phyloP scores from a whole-genome alignment of 345 rosid species.

The Cochlearia excelsa region DNA sequence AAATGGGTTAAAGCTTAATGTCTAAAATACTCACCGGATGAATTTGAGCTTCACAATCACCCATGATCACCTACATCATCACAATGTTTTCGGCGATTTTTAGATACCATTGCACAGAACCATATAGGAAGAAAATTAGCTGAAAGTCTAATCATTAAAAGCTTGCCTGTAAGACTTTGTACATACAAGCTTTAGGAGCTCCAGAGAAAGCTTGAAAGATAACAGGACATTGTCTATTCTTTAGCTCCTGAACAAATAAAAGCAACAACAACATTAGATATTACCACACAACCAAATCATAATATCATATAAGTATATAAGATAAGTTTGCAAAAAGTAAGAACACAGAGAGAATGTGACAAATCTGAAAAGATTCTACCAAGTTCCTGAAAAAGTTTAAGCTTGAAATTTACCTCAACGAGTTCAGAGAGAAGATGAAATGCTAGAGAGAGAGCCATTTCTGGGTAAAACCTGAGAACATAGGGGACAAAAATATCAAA shows the following conservation, averaged over 20 bases:
- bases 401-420: constrained; percentile 50
- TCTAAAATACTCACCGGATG: constrained; percentile 44
- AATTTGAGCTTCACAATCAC: constrained; percentile 55
- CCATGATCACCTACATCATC: constrained; percentile 34
- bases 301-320: too few species aligned
- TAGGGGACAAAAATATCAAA: constrained; percentile 3
- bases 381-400: background rate
- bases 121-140: background rate
- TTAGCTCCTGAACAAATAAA: constrained; percentile 49
- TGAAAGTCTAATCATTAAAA: background rate
- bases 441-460: constrained; percentile 71
- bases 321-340: background rate
- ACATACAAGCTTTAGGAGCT: constrained; percentile 86
- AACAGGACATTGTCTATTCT: constrained; percentile 63
- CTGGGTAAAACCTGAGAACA: constrained; percentile 70
- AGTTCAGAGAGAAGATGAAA: constrained; percentile 66
- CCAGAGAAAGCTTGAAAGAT: constrained; percentile 83
- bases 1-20: too few species aligned
- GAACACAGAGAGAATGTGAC: background rate
- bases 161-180: constrained; percentile 75
- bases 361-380: background rate
- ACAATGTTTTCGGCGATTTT: background rate
- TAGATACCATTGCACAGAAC: constrained; percentile 14
- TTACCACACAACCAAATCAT: background rate
- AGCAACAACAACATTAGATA: constrained; percentile 1